Base-by-base conservation (phyloP, 106 monocot genomes). In the Apostasia shenzhenica region DNA sequence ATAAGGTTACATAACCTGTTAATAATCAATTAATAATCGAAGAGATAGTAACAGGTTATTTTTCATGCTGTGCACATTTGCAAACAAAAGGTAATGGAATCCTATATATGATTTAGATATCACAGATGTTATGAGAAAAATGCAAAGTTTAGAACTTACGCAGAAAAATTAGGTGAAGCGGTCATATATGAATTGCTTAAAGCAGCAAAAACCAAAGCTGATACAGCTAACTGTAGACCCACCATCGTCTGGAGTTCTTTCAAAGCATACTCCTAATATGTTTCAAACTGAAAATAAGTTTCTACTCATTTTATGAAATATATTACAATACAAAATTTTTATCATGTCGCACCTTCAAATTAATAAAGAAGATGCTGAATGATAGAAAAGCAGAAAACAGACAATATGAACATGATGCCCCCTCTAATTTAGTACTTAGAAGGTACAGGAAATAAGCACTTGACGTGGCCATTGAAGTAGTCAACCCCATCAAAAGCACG, bases 371-470 rank as follows among this genome's bases (percentile, higher is more conserved):
- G 70, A 92, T 75, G 77, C 74, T 87, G 70, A 99, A 92, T 38
- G 97, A 99, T 61, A 99, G 66, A 77, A 72, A 54, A 61, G 82
- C 92, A 59, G 92, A 99, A 44, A 84, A 47, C 12, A 99, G 77
- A 67, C 92, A 99, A 51, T 99, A 99, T 6, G 83, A 66, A 78
- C 97, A 99, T 54, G 82, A 65, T 47, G 83, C 52, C 57, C 97
- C 92, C 6, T 82, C 73, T 50, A 99, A 85, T 53, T 83, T 78
- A 7, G 92, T 92, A 67, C 70, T 87, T 45, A 97, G 72, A 73
- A 97, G 64, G 53, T 92, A 97, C 49, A 97, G 81, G 78, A 97
- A 97, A 81, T 91, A 97, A 80, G 87, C 82, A 87, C 97, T 97
- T 55, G 92, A 84, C 57, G 89, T 72, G 69, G 92, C 97, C 97